Base-by-base conservation (phyloP, 129 eudicot genomes). In the Calendula officinalis region DNA sequence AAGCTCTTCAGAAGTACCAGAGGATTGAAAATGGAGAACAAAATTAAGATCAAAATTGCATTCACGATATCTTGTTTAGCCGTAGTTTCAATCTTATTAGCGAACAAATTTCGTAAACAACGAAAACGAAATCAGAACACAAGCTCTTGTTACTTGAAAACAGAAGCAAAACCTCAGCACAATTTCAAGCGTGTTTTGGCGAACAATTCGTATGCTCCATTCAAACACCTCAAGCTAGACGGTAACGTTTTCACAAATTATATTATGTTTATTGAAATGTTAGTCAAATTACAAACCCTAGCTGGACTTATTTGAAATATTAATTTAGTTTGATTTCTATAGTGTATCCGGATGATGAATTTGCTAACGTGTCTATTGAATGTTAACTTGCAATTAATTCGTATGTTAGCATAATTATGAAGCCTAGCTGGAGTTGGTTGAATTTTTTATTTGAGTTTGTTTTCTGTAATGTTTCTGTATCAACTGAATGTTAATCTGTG, bases 141-240 rank as follows among this genome's bases (percentile, higher is more conserved):
- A 51, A 60, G 47, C 35, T 56, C 83, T 5, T 90, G 97, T 62
- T 86, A 86, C 71, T 62, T 90, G 62, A 78, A 77, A 59, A 63
- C 85, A 3, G 85, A 86, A 64, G 48, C 49, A 4, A 90, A 86
- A 38, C 87, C 95, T 12, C 97, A 90, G 44, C 72, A 59, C 48
- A 42, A 40, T 12, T 90, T 90, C 62, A 86, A 86, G 59, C 85
- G 95, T 35, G 89, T 90, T 11, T 59, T 86, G 59, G 92, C 91
- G 8, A 92, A 86, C 34, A 90, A 86, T 47, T 90, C 97, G 0
- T 90, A 86, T 71, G 52, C 91, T 47, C 85, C 78, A 1, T 90
- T 90, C 78, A 90, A 76, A 63, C 97, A 86, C 61, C 80, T 86
- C 62, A 85, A 83, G 73, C 85, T 74, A 67, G 35, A 58, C 11